phyloP scores from a whole-genome alignment of 139 green algal species.

The Micractinium conductrix region DNA sequence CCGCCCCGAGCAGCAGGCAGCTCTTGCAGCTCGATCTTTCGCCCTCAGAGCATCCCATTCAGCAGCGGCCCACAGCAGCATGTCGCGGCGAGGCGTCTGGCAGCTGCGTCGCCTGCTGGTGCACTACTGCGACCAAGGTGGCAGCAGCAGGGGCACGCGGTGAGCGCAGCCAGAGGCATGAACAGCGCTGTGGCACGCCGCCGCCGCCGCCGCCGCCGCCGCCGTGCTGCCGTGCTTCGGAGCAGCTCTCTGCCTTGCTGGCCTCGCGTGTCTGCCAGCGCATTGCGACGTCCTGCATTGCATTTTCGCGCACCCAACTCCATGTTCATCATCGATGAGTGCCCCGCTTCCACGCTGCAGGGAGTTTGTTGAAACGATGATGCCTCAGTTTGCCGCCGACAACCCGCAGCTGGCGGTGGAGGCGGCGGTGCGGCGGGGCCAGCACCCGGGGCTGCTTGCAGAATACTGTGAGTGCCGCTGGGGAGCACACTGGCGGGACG shows the following conservation, averaged over 20 bases:
- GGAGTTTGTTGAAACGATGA: conserved; percentile 46
- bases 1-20: no score
- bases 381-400: conserved; percentile 43
- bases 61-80: conserved; percentile 7
- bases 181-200: neutral
- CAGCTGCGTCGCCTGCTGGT: conserved; percentile 50
- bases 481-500: no score
- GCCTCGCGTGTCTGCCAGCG: neutral
- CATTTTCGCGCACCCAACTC: neutral
- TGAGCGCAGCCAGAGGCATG: neutral
- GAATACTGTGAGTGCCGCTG: conserved; percentile 48
- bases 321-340: neutral
- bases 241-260: neutral
- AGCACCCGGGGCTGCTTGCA: conserved; percentile 43
- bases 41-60: no score
- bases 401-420: conserved; percentile 55
- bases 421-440: conserved; percentile 22
- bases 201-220: neutral
- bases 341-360: conserved; percentile 17
- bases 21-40: no score
- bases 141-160: conserved; percentile 53
- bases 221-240: neutral
- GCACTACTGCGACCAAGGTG: conserved; percentile 50
- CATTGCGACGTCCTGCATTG: no score
- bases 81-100: conserved; percentile 55